Percentiles rank a stretch among this genome's conserved stretches.
phyloP scores from a whole-genome alignment of 2,329 filamentous ascomycete species.

The Fusarium algeriense region DNA sequence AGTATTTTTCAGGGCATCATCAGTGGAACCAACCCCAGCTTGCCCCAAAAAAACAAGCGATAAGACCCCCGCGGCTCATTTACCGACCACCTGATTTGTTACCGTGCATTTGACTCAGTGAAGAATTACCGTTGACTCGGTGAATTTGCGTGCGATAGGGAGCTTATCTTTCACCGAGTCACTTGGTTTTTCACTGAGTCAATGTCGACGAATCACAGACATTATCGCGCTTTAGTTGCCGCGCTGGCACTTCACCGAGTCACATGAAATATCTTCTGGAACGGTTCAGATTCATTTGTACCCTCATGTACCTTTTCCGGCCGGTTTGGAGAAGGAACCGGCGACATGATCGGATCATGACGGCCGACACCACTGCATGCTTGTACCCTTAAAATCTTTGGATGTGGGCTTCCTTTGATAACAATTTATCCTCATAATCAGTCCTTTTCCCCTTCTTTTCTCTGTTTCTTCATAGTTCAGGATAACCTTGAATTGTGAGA shows the following conservation, averaged over 20 bases:
- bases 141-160: conserved; percentile 20
- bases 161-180: conserved; percentile 39
- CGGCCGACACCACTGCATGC: conserved; percentile 37
- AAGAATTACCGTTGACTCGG: conserved; percentile 28
- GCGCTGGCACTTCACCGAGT: conserved; percentile 28
- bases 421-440: conserved; percentile 1
- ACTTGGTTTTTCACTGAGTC: conserved; percentile 40
- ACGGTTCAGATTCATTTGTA: conserved; percentile 14
- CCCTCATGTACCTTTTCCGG: conserved; percentile 35
- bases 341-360: conserved; percentile 40
- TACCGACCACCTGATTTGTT: conserved; percentile 33
- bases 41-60: conserved; percentile 4
- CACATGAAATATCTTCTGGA: conserved; percentile 12
- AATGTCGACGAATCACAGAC: conserved; percentile 17
- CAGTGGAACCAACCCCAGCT: conserved; percentile 13
- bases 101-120: conserved; percentile 29
- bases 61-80: conserved; percentile 22
- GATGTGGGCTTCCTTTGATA: conserved; percentile 20
- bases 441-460: background rate
- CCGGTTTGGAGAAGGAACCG: conserved; percentile 21
- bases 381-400: conserved; percentile 37
- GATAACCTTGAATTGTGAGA: conserved; percentile 4
- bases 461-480: conserved; percentile 9
- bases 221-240: conserved; percentile 31
- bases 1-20: background rate